Conservation (phyloP, 1,139 yeast genomes). For the Suhomyces panamericanus region DNA sequence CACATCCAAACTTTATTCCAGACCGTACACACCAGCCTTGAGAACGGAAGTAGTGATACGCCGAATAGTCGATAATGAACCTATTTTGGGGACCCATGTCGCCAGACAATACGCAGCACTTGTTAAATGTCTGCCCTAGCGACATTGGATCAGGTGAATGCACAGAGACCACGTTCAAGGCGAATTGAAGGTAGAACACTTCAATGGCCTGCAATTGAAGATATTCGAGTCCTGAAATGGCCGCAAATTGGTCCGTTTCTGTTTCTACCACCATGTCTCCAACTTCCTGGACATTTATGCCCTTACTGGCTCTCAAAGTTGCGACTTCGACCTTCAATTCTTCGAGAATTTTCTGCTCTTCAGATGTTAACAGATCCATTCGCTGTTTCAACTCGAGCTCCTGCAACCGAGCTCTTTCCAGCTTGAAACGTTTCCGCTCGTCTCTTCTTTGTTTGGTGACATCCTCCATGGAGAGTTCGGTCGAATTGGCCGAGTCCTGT, state of each 20-base stretch:
- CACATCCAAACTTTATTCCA: slow-evolving; percentile 90
- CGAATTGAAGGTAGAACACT: slow-evolving; percentile 61
- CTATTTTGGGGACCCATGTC: slow-evolving; percentile 29
- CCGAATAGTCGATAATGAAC: slow-evolving; percentile 62
- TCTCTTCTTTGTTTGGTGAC: slow-evolving; percentile 71
- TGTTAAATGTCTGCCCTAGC: slow-evolving; percentile 28
- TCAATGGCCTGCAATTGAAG: slow-evolving; percentile 79
- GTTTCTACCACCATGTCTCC: background rate
- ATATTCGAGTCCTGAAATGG: slow-evolving; percentile 51
- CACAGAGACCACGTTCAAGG: slow-evolving; percentile 45
- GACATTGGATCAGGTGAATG: slow-evolving; percentile 13
- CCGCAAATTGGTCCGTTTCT: background rate
- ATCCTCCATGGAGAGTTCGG: slow-evolving; percentile 55
- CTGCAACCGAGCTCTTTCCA: slow-evolving; percentile 44
- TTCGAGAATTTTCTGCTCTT: slow-evolving; percentile 30
- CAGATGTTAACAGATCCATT: slow-evolving; percentile 23
- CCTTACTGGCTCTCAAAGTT: slow-evolving; percentile 6
- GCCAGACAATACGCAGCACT: slow-evolving; percentile 20
- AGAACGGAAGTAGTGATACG: slow-evolving; percentile 83
- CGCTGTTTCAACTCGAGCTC: slow-evolving; percentile 35
- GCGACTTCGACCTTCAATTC: slow-evolving; percentile 21
- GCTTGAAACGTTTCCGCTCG: slow-evolving; percentile 72
- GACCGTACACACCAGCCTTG: slow-evolving; percentile 94
- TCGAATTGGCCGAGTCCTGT: slow-evolving; percentile 35
- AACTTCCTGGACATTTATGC: background rate